Base-by-base conservation (phyloP, 768 basidiomycete genomes). In the Panaeolus papilionaceus region DNA sequence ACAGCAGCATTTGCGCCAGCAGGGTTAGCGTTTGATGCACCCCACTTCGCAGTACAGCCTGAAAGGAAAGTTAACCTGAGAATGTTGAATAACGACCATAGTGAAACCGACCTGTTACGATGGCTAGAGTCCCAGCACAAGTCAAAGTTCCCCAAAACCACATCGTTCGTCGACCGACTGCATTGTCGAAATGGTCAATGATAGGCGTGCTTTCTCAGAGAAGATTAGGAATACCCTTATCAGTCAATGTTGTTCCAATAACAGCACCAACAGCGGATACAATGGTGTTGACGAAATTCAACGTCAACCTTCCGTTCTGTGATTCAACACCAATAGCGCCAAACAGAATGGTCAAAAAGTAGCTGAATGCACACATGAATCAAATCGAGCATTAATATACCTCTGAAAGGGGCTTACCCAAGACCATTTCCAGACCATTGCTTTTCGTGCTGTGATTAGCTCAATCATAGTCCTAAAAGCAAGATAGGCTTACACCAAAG, bases 361-460 rank as follows among this genome's bases (percentile, higher is more conserved):
- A 83, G 64, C 82, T 83, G 33, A 26, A 28, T 10, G 8, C 14
- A 16, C 6, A 12, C 11, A 14, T 58, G 14, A 14, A 7, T 33
- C 14, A 58, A 4, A 18, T 2, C 10, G 16, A 37, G 16, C 2
- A 3, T 33, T 58, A 4, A 58, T 58, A 6, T 16, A 58, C 6
- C 6, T 16, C 3, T 18, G 16, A 18, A 44, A 33, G n/a, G 47
- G 23, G 67, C 70, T 12, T 75, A 86, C 73, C 85, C 85, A 33
- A 88, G 78, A 63, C 85, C 85, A 70, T 85, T 86, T 54, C 86
- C 85, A 58, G 85, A 83, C 81, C 85, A 86, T 80, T 87, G 86
- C 80, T 81, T 10, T 28, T 33, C 3, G 14, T 23, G 12, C 4
- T 33, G 26, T 12, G 12, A 28, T 58, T 37, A 58, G 28, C 33